Evolutionary conservation across 345 rosid species (phyloP).

Genomic region (Rhodomyrtus tomentosa): DNA sequence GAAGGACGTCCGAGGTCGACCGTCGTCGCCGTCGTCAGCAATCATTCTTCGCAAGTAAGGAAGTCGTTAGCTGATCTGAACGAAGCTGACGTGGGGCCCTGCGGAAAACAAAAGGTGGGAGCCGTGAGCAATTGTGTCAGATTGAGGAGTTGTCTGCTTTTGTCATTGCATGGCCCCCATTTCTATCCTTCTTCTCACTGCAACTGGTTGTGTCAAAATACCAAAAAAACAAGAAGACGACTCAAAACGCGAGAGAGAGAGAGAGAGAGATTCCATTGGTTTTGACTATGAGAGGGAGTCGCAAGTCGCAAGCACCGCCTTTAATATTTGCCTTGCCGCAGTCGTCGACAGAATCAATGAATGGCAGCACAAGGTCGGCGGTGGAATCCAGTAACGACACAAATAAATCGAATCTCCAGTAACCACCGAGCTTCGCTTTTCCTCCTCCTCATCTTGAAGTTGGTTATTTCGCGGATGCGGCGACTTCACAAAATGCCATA

Average conservation of each 20-base stretch:
- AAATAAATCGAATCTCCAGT: background rate
- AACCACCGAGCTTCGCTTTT: background rate
- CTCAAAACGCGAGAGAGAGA: background rate
- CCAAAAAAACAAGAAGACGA: background rate
- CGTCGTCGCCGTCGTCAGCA: background rate
- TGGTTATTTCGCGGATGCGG: background rate
- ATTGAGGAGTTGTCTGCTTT: background rate
- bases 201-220: background rate
- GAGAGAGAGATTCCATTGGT: background rate
- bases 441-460: background rate
- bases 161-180: background rate
- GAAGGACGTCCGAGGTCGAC: background rate
- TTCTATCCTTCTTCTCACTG: background rate
- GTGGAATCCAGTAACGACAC: background rate
- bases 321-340: background rate
- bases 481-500: no score
- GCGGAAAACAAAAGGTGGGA: background rate
- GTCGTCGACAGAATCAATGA: background rate
- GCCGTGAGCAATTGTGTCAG: background rate
- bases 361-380: background rate
- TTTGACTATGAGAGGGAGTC: background rate
- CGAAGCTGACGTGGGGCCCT: background rate
- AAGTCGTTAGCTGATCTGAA: background rate
- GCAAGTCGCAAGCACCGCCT: background rate
- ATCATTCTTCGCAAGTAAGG: background rate